Base-by-base conservation (phyloP, 495 filamentous ascomycete species). In the Talaromyces trachyspermus region DNA sequence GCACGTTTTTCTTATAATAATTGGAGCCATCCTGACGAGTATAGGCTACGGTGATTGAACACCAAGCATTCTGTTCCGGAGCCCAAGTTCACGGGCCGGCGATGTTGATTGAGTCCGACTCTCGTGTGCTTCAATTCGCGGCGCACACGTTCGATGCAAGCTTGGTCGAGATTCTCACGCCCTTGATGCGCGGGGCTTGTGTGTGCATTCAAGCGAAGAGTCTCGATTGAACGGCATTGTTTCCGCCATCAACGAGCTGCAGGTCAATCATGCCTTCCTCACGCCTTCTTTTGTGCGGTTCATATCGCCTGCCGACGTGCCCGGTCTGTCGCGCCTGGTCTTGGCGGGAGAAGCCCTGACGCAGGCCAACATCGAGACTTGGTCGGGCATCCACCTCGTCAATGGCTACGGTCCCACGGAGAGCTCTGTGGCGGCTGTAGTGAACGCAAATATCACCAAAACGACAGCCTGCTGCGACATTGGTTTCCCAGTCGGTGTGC, bases 341-440 rank as follows among this genome's bases (percentile, higher is more conserved):
- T 58, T 75, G 23, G 71, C 60, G 6, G 79, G 78, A 6, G 81
- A 85, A 55, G 62, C 74, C 30, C 75, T 83, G 70, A 70, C 71
- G 18, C 62, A 66, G 30, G 68, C 69, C 2, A 57, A 77, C 47
- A 58, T 78, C 27, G 59, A 64, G 1, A 71, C 65, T 18, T 84
- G 80, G 81, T 76, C 70, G 10, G 65, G 58, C 47, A 67, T 74
- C 26, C 61, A 63, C 60, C 63, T 80, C 41, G 54, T 81, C 49
- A 83, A 83, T 56, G 78, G 66, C 2, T 85, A 83, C 48, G 81
- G 81, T 0, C 81, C 81, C 1, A 71, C 68, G 3, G 72, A 75
- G 48, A 60, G 55, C 46, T 60, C 67, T 41, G 64, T 74, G 14
- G 60, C 62, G 3, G 62, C 66, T 9, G 60, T 59, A 9, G 46